Evolutionary conservation across 768 basidiomycete genomes (phyloP), one percentile per base, ranked within the genome.

Genomic region (Agaricus blazei): DNA sequence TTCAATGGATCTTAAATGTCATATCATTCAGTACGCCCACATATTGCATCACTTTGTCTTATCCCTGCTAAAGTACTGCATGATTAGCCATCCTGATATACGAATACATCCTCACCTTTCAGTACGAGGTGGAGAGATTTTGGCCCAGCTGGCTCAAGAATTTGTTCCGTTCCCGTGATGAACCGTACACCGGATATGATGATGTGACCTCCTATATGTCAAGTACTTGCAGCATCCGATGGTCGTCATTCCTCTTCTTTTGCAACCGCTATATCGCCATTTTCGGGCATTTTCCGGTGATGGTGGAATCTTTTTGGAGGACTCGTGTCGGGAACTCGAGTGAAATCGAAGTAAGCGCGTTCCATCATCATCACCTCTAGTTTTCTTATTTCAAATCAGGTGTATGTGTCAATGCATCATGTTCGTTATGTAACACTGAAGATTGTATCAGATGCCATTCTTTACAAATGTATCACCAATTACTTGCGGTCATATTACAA

Each of bases 191-290:
- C 5, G n/a, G 19, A 9, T 6, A 37, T 15, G 31, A 34, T 27
- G 29, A 14, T 34, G 6, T 28, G 5, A 23, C 36, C 9, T 34
- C 11, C 2, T 8, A 34, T 34, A 34, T 7, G 34, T 8, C 34
- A 8, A 34, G 34, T 3, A 8, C 34, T 34, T 41, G 29, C 24
- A 61, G 61, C 9, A 24, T 72, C 5, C 69, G 68, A 24, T 73
- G 68, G 69, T 69, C 60, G 9, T 70, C 69, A 12, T 55, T 66
- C 12, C 66, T 77, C 9, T 79, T 78, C 62, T 70, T 74, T 51
- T 34, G 70, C 26, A 79, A 75, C 52, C 75, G 78, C 8, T 81
- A 79, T 54, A 46, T 74, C 1, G 56, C 72, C 5, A 52, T 78
- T 9, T 57, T 72, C 11, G 71, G 73, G 1, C 76, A 75, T 56